Percentiles rank a stretch among this genome's conserved stretches.
Evolutionary conservation across 2,329 filamentous ascomycete species (phyloP).

Genomic region (Cadophora luteo-olivacea): DNA sequence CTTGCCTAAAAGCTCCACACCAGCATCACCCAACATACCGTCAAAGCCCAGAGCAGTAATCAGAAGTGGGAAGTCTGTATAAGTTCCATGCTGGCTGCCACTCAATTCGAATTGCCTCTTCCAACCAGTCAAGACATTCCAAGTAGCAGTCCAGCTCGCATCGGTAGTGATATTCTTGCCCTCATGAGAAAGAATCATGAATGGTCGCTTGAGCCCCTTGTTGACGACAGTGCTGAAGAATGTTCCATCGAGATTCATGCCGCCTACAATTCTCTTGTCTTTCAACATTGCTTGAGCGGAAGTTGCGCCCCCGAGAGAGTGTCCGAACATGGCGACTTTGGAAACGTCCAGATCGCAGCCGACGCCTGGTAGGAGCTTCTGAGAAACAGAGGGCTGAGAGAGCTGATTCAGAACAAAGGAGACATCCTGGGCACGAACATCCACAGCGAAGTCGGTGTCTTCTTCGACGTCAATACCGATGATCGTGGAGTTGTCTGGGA

Average conservation of each 20-base stretch:
- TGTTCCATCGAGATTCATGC: slow-evolving; percentile 49
- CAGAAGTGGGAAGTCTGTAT: slow-evolving; percentile 41
- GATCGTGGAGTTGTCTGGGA: slow-evolving; percentile 39
- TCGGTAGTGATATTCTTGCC: slow-evolving; percentile 39
- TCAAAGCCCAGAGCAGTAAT: slow-evolving; percentile 30
- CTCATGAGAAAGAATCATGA: slow-evolving; percentile 44
- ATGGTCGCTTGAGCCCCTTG: slow-evolving; percentile 41
- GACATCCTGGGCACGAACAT: slow-evolving; percentile 36
- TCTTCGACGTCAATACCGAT: slow-evolving; percentile 31
- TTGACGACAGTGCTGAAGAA: slow-evolving; percentile 42
- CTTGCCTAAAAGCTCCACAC: slow-evolving; percentile 37
- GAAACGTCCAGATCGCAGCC: slow-evolving; percentile 38
- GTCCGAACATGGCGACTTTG: slow-evolving; percentile 43
- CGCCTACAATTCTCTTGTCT: slow-evolving; percentile 45
- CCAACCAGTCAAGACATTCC: slow-evolving; percentile 40
- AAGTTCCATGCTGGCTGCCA: slow-evolving; percentile 44
- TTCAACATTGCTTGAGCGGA: slow-evolving; percentile 43
- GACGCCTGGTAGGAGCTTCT: slow-evolving; percentile 20
- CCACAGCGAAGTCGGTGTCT: slow-evolving; percentile 25
- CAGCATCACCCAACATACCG: slow-evolving; percentile 15
- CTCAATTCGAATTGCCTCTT: slow-evolving; percentile 43
- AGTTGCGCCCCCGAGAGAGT: slow-evolving; percentile 46
- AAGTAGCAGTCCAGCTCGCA: slow-evolving; percentile 42
- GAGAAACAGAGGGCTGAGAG: slow-evolving; percentile 4
- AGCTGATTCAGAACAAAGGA: slow-evolving; percentile 40